Percentiles rank a stretch among this genome's conserved stretches.
These are phyloP conservation scores for Rosa chinensis DNA, from an alignment of 306 rosid species.

Conservation along the genomic window DNA sequence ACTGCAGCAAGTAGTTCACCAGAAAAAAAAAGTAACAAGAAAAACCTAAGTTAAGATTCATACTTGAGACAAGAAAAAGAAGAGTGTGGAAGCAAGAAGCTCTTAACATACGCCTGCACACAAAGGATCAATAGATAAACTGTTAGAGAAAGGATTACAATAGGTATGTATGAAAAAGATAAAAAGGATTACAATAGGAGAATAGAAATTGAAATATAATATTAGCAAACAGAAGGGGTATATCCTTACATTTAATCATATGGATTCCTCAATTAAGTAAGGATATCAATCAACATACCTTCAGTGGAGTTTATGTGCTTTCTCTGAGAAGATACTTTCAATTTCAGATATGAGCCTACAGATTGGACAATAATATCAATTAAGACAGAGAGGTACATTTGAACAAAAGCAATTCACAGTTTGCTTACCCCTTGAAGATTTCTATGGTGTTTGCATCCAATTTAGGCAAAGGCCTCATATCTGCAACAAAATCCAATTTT, in stretches of 20 bases:
- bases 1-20: no score
- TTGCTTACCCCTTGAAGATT: no score
- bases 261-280: background rate
- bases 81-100: slow-evolving; percentile 71
- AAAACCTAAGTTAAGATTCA: background rate
- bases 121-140: slow-evolving; percentile 6
- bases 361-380: slow-evolving; percentile 46
- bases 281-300: slow-evolving; percentile 40
- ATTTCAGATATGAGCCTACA: slow-evolving; percentile 21
- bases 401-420: no score
- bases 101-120: slow-evolving; percentile 79
- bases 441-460: no score
- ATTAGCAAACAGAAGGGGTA: background rate
- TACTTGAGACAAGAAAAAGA: slow-evolving; percentile 74
- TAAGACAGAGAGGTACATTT: slow-evolving; percentile 1
- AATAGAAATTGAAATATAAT: background rate
- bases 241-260: background rate
- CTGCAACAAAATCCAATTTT: no score
- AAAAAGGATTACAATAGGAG: background rate
- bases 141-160: background rate
- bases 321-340: slow-evolving; percentile 29
- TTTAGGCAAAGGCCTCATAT: no score
- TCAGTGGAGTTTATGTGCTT: slow-evolving; percentile 29
- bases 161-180: background rate
- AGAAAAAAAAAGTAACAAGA: no score